Base-by-base conservation (phyloP, 306 rosid species). In the Dalbergia cochinchinensis region DNA sequence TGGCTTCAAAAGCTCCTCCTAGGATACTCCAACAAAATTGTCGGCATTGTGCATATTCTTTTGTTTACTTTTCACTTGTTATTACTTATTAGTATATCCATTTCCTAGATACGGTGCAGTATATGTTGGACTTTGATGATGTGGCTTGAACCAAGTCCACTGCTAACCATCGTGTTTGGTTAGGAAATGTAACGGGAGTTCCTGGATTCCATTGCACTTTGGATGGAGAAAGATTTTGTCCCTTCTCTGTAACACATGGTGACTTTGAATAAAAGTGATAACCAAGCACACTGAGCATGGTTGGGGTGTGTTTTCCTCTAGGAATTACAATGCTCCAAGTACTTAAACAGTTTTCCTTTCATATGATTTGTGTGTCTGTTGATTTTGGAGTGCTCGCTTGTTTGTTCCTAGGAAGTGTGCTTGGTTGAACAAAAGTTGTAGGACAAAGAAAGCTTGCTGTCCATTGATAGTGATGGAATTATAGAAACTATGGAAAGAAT, bases 1-100 rank as follows among this genome's bases (percentile, higher is more conserved):
- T 50, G 78, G 68, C 72, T 73, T 78, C 80, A 22, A 48, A 75
- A 33, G 31, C 42, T 79, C 70, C 31, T 51, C 42, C 13, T 66
- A 55, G 18, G 63, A 5, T 48, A 20, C 63, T 74, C 9, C 18
- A 45, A 64, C 55, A 18, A 26, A 55, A 55, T 51, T 58, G 65
- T 48, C 10, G 59, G 65, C 14, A 35, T 54, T 63, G 13, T 44
- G 31, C 37, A 13, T 67, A 60, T 20, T 31, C 18, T 15, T 16
- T 45, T 57, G 10, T 57, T 35, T 35, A 9, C 37, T 73, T 66
- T 65, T 72, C 16, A 37, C 48, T 50, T 11, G 26, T 62, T 57
- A 54, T 14, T 54, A 15, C 9, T 54, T 54, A 54, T 47, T 47
- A 64, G 62, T 78, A 18, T n/a, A 69, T 67, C 16, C 65, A 16